Conservation (phyloP, 2,329 filamentous ascomycete species). For the Aspergillus proliferans region DNA sequence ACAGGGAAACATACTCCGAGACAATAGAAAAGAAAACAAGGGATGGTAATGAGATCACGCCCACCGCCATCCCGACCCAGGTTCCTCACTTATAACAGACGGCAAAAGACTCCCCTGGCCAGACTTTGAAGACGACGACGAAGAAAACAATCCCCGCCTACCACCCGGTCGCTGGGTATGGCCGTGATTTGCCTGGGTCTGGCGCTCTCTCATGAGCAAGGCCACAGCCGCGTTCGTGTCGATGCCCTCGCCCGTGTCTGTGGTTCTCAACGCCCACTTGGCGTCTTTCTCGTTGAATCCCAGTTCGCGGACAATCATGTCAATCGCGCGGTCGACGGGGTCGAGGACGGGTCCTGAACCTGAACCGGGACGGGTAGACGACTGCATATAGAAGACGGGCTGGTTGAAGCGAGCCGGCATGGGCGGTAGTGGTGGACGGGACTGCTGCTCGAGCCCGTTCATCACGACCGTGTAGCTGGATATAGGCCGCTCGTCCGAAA, state of each 20-base stretch:
- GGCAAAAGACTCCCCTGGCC: constrained; percentile 15
- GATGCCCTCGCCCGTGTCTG: constrained; percentile 55
- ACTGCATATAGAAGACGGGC: constrained; percentile 15
- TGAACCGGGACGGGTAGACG: neutral
- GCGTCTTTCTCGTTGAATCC: constrained; percentile 53
- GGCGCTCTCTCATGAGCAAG: constrained; percentile 31
- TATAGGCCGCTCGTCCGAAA: constrained; percentile 34
- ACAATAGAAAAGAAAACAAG: neutral
- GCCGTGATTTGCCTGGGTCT: neutral
- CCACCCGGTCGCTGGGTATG: neutral
- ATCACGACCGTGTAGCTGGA: constrained; percentile 34
- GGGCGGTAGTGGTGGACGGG: constrained; percentile 6
- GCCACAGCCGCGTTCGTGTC: constrained; percentile 53
- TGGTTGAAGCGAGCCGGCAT: constrained; percentile 1
- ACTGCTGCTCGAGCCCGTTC: constrained; percentile 21
- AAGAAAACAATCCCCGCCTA: neutral
- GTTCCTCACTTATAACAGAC: constrained; percentile 20
- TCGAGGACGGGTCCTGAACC: constrained; percentile 36
- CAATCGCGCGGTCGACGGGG: constrained; percentile 52
- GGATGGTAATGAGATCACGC: constrained; percentile 18
- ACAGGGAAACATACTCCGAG: neutral
- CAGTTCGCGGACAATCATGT: constrained; percentile 51
- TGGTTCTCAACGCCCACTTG: constrained; percentile 52
- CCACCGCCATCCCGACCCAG: constrained; percentile 33
- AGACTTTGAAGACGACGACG: neutral